phyloP scores from a whole-genome alignment of 495 filamentous ascomycete genomes.

The Sordaria brevicollis region DNA sequence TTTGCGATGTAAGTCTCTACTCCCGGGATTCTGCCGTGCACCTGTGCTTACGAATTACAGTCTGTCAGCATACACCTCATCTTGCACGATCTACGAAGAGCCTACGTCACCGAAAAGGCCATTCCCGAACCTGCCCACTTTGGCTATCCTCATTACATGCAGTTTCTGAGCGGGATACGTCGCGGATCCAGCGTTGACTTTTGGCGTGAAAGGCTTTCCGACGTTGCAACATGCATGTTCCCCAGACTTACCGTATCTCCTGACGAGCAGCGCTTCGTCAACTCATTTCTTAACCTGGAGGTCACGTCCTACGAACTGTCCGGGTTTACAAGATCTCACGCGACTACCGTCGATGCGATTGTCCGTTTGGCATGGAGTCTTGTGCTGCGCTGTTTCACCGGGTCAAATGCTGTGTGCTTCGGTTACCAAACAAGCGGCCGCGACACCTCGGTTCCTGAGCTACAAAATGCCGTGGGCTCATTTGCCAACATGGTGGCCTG shows the following conservation, averaged over 20 bases:
- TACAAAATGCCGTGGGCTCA: slow-evolving; percentile 30
- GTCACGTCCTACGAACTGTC: slow-evolving; percentile 25
- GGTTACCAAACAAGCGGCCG: slow-evolving; percentile 33
- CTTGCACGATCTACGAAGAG: slow-evolving; percentile 29
- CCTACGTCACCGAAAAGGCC: slow-evolving; percentile 25
- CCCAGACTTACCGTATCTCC: slow-evolving; percentile 21
- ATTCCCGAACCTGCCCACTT: slow-evolving; percentile 20
- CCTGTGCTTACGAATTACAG: slow-evolving; percentile 2
- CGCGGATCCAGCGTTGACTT: slow-evolving; percentile 24
- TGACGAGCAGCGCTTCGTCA: slow-evolving; percentile 19
- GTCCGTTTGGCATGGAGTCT: slow-evolving; percentile 40
- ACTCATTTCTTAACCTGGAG: slow-evolving; percentile 26
- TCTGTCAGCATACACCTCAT: slow-evolving; percentile 32
- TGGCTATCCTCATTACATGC: slow-evolving; percentile 28
- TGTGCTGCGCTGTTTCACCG: slow-evolving; percentile 32
- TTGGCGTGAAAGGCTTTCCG: slow-evolving; percentile 30
- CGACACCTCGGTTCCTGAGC: slow-evolving; percentile 25
- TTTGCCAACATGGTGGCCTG: slow-evolving; percentile 33
- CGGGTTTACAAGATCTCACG: slow-evolving; percentile 23
- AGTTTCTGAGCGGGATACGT: slow-evolving; percentile 24
- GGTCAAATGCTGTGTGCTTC: slow-evolving; percentile 30
- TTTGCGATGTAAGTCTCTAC: slow-evolving; percentile 26
- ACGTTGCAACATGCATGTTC: slow-evolving; percentile 28
- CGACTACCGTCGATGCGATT: slow-evolving; percentile 22
- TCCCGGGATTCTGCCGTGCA: too few species aligned